Evolutionary conservation across 2,329 filamentous ascomycete species (phyloP), one percentile per base, ranked within the genome.

Genomic region (Monosporascus sp.): DNA sequence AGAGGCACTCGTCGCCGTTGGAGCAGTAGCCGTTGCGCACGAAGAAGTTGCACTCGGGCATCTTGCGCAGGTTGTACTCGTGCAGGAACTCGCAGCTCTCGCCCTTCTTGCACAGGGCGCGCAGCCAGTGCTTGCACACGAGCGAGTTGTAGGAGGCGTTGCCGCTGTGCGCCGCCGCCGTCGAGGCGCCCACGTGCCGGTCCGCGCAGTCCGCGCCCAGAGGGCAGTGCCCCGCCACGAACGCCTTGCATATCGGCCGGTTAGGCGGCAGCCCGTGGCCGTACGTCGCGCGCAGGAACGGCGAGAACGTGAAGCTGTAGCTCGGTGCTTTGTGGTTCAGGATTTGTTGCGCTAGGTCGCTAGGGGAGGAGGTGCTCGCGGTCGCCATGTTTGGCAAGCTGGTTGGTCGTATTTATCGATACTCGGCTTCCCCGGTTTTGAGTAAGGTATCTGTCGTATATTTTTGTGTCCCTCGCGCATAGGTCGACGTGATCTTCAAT

Each of bases 41-140:
- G 74, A 93, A 97, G 73, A 96, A 96, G 67, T 96, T 96, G 75
- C 94, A 99, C 75, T 97, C 94, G 58, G 94, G 92, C 91, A 97
- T 97, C 72, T 94, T 92, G 59, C 94, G 86, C 62, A 99, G 82
- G 74, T 99, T 97, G 78, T 97, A 99, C 74, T 97, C 94, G 79
- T 99, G 94, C 48, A 97, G 79, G 66, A 97, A 99, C 76, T 99
- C 94, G 84, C 94, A 99, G 62, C 86, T 84, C 68, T 97, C 88
- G 65, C 93, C 94, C 74, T 97, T 97, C 70, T 99, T 99, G 79
- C 94, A 99, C 20, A 99, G 84, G 0, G 92, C 93, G 60, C 95
- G 89, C 66, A 97, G 85, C 86, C 94, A 97, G 79, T 97, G 94
- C 77, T 99, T 99, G 84, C 94, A 99, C 56, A 99, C 93, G 17